Evolutionary conservation across 1,139 yeast genomes (phyloP).

Genomic region (Taphrina communis): DNA sequence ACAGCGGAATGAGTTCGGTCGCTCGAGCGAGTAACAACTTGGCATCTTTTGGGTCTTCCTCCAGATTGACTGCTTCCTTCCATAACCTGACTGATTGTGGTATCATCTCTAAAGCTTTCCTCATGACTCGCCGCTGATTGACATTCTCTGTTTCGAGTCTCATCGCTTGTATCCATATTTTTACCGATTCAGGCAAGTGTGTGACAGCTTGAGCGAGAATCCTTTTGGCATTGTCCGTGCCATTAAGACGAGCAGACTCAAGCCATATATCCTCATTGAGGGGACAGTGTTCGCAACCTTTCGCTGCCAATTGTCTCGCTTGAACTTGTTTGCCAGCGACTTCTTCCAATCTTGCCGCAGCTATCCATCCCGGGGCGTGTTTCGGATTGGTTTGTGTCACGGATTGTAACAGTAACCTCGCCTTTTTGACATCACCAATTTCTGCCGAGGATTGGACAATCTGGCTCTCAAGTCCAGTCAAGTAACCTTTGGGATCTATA

Average conservation of each 20-base stretch:
- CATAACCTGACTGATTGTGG: constrained; percentile 72
- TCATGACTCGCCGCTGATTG: constrained; percentile 63
- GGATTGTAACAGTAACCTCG: constrained; percentile 67
- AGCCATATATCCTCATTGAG: constrained; percentile 79
- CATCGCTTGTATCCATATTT: constrained; percentile 74
- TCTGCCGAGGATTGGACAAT: constrained; percentile 47
- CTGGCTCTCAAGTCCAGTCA: constrained; percentile 53
- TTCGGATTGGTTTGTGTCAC: constrained; percentile 74
- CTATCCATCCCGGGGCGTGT: constrained; percentile 84
- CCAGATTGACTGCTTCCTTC: constrained; percentile 59
- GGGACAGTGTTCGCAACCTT: constrained; percentile 77
- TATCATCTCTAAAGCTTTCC: constrained; percentile 74
- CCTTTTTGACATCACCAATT: constrained; percentile 63
- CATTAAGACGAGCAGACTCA: constrained; percentile 73
- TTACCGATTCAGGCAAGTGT: constrained; percentile 62
- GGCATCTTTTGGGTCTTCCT: constrained; percentile 58
- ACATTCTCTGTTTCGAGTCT: constrained; percentile 65
- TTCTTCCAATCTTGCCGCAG: constrained; percentile 80
- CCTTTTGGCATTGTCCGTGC: constrained; percentile 56
- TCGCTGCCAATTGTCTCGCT: constrained; percentile 67
- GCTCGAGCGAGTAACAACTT: constrained; percentile 68
- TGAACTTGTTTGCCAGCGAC: constrained; percentile 60
- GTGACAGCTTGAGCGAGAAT: constrained; percentile 72
- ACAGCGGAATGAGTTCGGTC: constrained; percentile 65
- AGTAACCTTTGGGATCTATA: constrained; percentile 54